Evolutionary conservation across 2,329 filamentous ascomycete species (phyloP), one percentile per base, ranked within the genome.

Genomic region (Malbranchea cinnamomea): DNA sequence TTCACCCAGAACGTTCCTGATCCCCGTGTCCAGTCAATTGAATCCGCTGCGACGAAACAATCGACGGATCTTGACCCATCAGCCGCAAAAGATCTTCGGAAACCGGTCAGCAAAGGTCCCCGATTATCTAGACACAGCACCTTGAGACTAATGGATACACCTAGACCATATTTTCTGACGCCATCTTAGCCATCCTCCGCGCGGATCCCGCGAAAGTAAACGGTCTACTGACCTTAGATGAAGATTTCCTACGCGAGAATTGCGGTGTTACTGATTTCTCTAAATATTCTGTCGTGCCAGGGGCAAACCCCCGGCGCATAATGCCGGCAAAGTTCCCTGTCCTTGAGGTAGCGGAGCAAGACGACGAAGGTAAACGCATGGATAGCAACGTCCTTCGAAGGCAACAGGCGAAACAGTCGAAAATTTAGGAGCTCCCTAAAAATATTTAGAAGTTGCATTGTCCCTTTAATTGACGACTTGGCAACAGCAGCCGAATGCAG

Each of bases 151-250:
- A 11, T 17, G 3, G 23, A 10, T n/a, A 46, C 11, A 34, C 14
- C 23, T 47, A 65, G 37, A 72, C 67, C 4, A 78, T 91, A 37
- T 91, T 81, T 54, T 82, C 79, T 0, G 78, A 85, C 45, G 81
- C 82, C 1, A 71, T 91, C 11, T 52, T 87, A 1, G 77, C 68
- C 1, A 78, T 91, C 52, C 59, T 89, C 2, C 50, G 56, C 6
- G 66, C 76, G 0, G 70, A 75, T 0, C 55, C 70, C 0, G 38
- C 57, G 1, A 51, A 53, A 4, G 74, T 89, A 13, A 91, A 82
- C 47, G 83, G 82, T 0, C 54, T 70, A 24, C 57, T 87, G 4
- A 63, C 76, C 35, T 66, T 84, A 1, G 83, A 91, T 44, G 82
- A 91, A 48, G 82, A 91, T 47, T 89, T 84, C 40, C 59, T 91